Conservation (phyloP, 441 rosid genomes). For the Melastoma candidum region DNA sequence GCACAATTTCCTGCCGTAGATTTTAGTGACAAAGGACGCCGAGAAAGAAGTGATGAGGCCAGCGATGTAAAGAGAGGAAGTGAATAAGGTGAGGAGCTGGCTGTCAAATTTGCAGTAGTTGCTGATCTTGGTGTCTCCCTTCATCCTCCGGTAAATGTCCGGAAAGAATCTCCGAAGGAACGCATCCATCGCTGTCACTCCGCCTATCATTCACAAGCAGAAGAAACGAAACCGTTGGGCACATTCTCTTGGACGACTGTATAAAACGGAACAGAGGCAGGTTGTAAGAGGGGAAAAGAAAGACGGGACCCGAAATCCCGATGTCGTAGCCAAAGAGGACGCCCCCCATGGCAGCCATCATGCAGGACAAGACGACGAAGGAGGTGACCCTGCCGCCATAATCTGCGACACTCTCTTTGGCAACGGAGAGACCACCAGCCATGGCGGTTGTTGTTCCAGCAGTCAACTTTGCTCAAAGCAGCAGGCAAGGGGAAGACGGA, state of each 20-base stretch:
- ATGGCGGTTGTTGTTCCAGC: conserved; percentile 12
- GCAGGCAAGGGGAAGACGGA: background rate
- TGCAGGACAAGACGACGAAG: conserved; percentile 9
- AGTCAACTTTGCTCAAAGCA: background rate
- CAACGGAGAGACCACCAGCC: conserved; percentile 28
- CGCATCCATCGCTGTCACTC: conserved; percentile 16
- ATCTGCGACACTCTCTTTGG: conserved; percentile 12
- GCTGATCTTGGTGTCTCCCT: conserved; percentile 11
- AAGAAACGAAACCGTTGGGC: background rate
- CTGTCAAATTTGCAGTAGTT: conserved; percentile 20
- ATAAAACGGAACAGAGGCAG: background rate
- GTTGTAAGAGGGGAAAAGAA: background rate
- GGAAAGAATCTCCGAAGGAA: conserved; percentile 12
- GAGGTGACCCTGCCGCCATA: conserved; percentile 18
- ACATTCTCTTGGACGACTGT: background rate
- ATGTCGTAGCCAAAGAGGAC: conserved; percentile 14
- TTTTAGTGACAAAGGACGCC: conserved; percentile 6
- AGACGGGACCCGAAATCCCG: conserved; percentile 12
- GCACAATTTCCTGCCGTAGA: conserved; percentile 11
- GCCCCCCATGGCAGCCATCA: conserved; percentile 17
- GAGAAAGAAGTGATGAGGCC: conserved; percentile 15
- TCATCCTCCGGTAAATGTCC: conserved; percentile 11
- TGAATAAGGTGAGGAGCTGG: conserved; percentile 15
- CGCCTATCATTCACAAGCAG: conserved; percentile 5
- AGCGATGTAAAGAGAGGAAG: conserved; percentile 17